These are phyloP conservation scores for Boletus sp. DNA, from an alignment of 768 basidiomycete genomes.

Conservation along the genomic window DNA sequence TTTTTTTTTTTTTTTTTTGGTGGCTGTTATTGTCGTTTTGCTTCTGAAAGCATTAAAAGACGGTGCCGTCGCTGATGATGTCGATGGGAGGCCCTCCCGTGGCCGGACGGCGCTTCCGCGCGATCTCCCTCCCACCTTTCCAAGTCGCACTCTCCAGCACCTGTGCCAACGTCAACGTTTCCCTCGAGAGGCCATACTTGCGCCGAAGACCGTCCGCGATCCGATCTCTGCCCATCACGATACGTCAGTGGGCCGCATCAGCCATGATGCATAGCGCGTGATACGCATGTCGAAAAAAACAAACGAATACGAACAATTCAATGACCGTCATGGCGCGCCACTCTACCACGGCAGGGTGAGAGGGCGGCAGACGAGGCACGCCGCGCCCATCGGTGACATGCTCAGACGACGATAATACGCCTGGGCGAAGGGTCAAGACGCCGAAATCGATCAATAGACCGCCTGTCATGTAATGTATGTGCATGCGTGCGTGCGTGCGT, in stretches of 20 bases:
- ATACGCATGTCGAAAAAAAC: too few species aligned
- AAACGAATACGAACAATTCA: slow-evolving; percentile 57
- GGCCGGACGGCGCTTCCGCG: slow-evolving; percentile 66
- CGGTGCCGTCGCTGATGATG: slow-evolving; percentile 81
- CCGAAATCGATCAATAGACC: slow-evolving; percentile 86
- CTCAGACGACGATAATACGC: slow-evolving; percentile 51
- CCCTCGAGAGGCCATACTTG: slow-evolving; percentile 47
- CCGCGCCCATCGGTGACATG: slow-evolving; percentile 29
- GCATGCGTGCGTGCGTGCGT: too few species aligned
- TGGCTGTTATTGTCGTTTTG: too few species aligned
- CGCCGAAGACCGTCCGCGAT: slow-evolving; percentile 67
- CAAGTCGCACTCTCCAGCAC: slow-evolving; percentile 94
- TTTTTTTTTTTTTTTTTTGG: too few species aligned
- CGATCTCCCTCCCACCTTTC: slow-evolving; percentile 95
- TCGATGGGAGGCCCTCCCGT: slow-evolving; percentile 84
- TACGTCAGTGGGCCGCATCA: background rate
- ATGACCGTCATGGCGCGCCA: slow-evolving; percentile 97
- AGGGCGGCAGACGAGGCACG: slow-evolving; percentile 64
- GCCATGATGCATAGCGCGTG: too few species aligned
- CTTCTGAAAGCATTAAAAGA: slow-evolving; percentile 45
- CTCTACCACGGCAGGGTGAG: slow-evolving; percentile 90
- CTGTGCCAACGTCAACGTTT: slow-evolving; percentile 74
- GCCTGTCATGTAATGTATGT: slow-evolving; percentile 44
- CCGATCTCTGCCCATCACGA: too few species aligned
- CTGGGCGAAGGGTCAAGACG: slow-evolving; percentile 65